These are phyloP conservation scores for Rhytidiadelphus loreus DNA, from an alignment of 225 moss, liverwort and hornwort genomes.

Conservation along the genomic window DNA sequence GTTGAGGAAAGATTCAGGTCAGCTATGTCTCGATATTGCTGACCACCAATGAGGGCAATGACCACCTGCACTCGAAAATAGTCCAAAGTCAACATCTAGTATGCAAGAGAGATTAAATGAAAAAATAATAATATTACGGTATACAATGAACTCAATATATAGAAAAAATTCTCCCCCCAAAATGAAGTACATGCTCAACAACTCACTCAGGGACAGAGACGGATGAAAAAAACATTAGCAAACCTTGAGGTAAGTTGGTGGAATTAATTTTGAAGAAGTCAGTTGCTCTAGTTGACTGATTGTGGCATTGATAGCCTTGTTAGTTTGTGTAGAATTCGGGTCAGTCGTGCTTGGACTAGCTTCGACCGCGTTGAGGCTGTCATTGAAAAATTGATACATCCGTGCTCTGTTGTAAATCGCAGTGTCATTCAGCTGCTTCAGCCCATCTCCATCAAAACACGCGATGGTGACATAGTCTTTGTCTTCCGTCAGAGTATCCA, in stretches of 20 bases:
- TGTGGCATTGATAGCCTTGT: not conserved
- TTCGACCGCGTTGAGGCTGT: not conserved
- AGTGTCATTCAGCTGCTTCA: not conserved
- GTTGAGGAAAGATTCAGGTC: not conserved
- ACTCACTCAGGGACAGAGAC: not conserved
- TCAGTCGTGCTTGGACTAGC: not conserved
- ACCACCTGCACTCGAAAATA: not conserved
- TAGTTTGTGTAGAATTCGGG: not conserved
- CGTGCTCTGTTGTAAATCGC: not conserved
- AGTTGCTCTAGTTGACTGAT: not conserved
- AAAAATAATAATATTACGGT: not conserved
- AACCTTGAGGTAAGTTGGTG: not conserved
- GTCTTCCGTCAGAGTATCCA: not conserved
- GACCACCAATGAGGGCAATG: not conserved
- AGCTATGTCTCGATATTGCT: not conserved
- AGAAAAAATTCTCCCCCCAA: too few relatives aligned
- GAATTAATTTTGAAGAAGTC: not conserved
- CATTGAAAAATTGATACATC: not conserved
- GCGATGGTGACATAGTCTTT: not conserved
- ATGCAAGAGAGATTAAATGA: not conserved
- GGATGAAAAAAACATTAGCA: not conserved
- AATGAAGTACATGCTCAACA: too few relatives aligned
- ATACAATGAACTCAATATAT: not conserved
- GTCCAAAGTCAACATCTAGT: not conserved
- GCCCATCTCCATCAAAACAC: not conserved